These are phyloP conservation scores for Andrographis paniculata DNA, from an alignment of 305 asterid species.

Conservation along the genomic window DNA sequence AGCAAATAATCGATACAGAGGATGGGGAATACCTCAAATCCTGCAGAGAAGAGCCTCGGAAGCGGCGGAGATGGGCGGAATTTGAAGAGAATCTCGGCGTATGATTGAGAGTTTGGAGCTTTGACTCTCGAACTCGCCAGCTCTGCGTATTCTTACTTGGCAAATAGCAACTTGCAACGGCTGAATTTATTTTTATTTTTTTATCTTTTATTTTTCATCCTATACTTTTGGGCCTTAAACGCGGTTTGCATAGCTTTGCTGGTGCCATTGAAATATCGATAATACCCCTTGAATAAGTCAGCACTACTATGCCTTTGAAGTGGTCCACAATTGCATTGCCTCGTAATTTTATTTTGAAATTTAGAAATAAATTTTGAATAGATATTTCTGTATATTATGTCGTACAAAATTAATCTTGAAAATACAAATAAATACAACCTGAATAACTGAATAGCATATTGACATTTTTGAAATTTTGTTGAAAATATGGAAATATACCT, in stretches of 20 bases:
- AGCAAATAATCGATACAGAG: constrained; percentile 13
- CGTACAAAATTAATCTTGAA: no score
- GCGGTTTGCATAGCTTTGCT: constrained; percentile 23
- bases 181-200: constrained; percentile 20
- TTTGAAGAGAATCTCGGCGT: constrained; percentile 29
- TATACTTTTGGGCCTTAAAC: constrained; percentile 26
- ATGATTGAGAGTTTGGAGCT: constrained; percentile 28
- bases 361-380: background rate
- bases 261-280: constrained; percentile 12
- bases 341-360: background rate
- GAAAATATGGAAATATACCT: no score
- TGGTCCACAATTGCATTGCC: background rate
- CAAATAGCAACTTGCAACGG: constrained; percentile 59
- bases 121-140: constrained; percentile 28
- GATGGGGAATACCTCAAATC: constrained; percentile 24
- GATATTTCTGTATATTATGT: no score
- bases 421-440: no score
- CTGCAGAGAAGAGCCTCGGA: constrained; percentile 21
- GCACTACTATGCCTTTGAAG: constrained; percentile 1
- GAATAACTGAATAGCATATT: no score
- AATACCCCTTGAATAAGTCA: constrained; percentile 23
- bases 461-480: no score
- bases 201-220: constrained; percentile 18
- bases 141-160: constrained; percentile 16
- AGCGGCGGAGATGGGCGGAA: constrained; percentile 23